Evolutionary conservation across 257 asterid species (phyloP).

Genomic region (Ligustrum vulgare): DNA sequence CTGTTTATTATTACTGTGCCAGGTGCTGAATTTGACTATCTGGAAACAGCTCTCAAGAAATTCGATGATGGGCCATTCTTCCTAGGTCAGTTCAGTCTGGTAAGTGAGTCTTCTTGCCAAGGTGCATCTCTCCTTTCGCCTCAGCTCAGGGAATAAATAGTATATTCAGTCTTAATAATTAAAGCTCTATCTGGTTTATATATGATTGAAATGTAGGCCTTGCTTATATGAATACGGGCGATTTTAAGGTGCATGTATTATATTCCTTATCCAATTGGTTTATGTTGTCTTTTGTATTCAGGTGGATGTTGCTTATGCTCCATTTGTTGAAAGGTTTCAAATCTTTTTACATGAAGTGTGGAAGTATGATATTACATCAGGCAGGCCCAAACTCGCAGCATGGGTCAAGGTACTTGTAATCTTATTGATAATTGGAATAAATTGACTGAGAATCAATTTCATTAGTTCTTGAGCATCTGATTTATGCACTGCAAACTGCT

Average conservation of each 20-base stretch:
- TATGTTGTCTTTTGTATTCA: constrained; percentile 19
- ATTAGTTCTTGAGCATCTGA: not conserved
- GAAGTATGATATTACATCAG: constrained; percentile 43
- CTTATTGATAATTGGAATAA: not conserved
- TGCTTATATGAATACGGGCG: not conserved
- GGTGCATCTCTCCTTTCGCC: not conserved
- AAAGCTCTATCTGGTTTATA: not conserved
- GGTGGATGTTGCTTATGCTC: constrained; percentile 57
- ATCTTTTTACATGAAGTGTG: constrained; percentile 35
- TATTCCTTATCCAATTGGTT: not conserved
- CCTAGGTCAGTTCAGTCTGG: constrained; percentile 64
- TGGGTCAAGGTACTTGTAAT: constrained; percentile 47
- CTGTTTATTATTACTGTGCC: constrained; percentile 21
- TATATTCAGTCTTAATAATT: not conserved
- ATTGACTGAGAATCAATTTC: not conserved
- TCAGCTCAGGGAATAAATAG: not conserved
- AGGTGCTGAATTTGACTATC: constrained; percentile 56
- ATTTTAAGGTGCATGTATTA: not conserved
- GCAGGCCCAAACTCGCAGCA: constrained; percentile 49
- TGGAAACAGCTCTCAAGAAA: constrained; percentile 59
- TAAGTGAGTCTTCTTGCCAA: constrained; percentile 25
- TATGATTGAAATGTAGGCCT: not conserved
- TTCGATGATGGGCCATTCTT: constrained; percentile 65
- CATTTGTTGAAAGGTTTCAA: constrained; percentile 60
- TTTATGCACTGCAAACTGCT: not conserved